Conservation (phyloP, 768 basidiomycete species). For the Ramaria sp. region DNA sequence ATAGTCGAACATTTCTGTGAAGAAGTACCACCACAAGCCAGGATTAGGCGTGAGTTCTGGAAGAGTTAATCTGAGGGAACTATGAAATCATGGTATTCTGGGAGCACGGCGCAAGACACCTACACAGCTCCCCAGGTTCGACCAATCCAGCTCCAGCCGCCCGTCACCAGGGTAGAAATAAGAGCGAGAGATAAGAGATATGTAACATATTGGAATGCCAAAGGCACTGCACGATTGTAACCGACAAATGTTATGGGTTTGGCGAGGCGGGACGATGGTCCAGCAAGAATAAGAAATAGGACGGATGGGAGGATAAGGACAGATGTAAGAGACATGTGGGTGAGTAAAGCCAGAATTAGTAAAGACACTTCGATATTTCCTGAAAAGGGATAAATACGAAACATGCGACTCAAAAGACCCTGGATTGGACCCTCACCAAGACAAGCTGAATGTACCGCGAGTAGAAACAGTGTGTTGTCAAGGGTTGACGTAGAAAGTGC, state of each 20-base stretch:
- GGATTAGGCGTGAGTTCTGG: slow-evolving; percentile 90
- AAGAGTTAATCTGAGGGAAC: slow-evolving; percentile 42
- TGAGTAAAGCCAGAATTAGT: slow-evolving; percentile 56
- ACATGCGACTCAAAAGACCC: background rate
- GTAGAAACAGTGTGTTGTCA: slow-evolving; percentile 63
- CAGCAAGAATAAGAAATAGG: slow-evolving; percentile 48
- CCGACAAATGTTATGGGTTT: slow-evolving; percentile 33
- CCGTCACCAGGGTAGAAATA: slow-evolving; percentile 45
- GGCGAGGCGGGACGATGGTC: slow-evolving; percentile 57
- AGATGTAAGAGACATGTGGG: slow-evolving; percentile 66
- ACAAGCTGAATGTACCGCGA: slow-evolving; percentile 59
- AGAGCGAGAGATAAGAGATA: slow-evolving; percentile 40
- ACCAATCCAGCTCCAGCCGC: slow-evolving; percentile 54
- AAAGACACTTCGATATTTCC: slow-evolving; percentile 49
- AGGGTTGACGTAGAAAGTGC: slow-evolving; percentile 76
- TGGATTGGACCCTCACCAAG: slow-evolving; percentile 33
- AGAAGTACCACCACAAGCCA: slow-evolving; percentile 99
- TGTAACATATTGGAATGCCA: slow-evolving; percentile 37
- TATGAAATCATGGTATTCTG: slow-evolving; percentile 3
- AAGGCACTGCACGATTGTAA: slow-evolving; percentile 17
- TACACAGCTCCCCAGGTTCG: slow-evolving; percentile 85
- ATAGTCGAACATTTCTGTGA: slow-evolving; percentile 99
- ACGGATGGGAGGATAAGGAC: slow-evolving; percentile 56
- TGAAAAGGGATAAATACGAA: slow-evolving; percentile 19
- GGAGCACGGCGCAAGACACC: slow-evolving; percentile 17